These are phyloP conservation scores for Primulina tabacum DNA, from an alignment of 257 asterid species.

Conservation along the genomic window DNA sequence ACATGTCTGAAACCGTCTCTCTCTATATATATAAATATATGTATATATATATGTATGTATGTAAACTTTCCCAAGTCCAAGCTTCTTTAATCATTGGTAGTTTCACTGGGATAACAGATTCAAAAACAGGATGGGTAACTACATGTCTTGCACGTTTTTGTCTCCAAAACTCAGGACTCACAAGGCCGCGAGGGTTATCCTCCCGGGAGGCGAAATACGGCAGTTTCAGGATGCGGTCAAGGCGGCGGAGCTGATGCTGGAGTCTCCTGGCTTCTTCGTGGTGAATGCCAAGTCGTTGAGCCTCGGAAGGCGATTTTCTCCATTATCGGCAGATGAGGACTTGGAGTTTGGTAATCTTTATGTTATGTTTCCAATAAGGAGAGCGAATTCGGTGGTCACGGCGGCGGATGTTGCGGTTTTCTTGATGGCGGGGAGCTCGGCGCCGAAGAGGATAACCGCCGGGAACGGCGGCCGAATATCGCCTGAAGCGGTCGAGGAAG, in stretches of 20 bases:
- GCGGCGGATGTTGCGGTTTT: conserved; percentile 57
- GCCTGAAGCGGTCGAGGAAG: conserved; percentile 33
- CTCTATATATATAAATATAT: too few relatives aligned
- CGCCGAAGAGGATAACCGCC: conserved; percentile 50
- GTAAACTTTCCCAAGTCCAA: not conserved
- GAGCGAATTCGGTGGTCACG: conserved; percentile 47
- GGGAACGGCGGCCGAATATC: conserved; percentile 30
- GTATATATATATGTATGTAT: too few relatives aligned
- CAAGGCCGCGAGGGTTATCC: conserved; percentile 51
- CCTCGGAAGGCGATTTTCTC: conserved; percentile 52
- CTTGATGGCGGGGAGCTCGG: conserved; percentile 42
- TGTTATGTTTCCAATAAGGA: conserved; percentile 55
- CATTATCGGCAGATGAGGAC: conserved; percentile 68
- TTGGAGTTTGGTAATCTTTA: conserved; percentile 53
- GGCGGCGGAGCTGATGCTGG: conserved; percentile 84
- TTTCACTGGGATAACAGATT: not conserved
- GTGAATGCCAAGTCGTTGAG: conserved; percentile 44
- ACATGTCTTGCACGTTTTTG: conserved; percentile 40
- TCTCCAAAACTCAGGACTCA: conserved; percentile 29
- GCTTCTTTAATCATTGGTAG: not conserved
- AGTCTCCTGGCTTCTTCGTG: conserved; percentile 47
- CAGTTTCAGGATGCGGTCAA: conserved; percentile 50
- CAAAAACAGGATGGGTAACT: conserved; percentile 52
- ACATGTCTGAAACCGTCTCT: not conserved
- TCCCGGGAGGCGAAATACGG: conserved; percentile 60